These are phyloP conservation scores for Scutellaria baicalensis DNA, from an alignment of 257 asterid genomes.

Conservation along the genomic window DNA sequence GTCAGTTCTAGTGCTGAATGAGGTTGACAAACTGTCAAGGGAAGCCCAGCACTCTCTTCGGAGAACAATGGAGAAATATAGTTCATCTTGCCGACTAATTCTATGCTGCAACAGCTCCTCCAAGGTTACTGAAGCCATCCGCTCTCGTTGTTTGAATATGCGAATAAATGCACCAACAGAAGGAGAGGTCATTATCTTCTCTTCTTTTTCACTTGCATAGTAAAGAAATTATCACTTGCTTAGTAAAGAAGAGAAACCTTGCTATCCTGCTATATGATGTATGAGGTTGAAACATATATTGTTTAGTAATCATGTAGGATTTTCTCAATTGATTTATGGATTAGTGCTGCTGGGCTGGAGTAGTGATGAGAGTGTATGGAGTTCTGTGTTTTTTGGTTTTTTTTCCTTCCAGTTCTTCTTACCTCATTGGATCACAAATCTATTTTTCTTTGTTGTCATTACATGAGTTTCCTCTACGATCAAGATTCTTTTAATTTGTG, in stretches of 20 bases:
- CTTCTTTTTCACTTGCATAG: not conserved
- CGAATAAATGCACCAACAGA: slow-evolving; percentile 81
- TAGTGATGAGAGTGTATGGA: not conserved
- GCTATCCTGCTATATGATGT: not conserved
- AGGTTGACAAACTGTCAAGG: slow-evolving; percentile 95
- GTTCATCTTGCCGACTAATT: slow-evolving; percentile 87
- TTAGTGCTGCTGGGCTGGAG: not conserved
- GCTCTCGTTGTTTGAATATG: slow-evolving; percentile 93
- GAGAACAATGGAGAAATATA: slow-evolving; percentile 98
- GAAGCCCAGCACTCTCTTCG: slow-evolving; percentile 99
- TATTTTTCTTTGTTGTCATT: too few species aligned
- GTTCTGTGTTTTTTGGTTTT: not conserved
- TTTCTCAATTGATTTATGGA: not conserved
- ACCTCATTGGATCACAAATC: too few species aligned
- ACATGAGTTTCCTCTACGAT: not conserved
- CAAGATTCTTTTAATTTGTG: not conserved
- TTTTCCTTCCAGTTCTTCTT: not conserved
- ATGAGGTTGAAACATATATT: not conserved
- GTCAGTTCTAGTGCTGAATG: slow-evolving; percentile 85
- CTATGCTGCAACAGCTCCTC: slow-evolving; percentile 98
- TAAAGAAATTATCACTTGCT: too few species aligned
- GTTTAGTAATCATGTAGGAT: not conserved
- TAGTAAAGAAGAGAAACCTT: not conserved
- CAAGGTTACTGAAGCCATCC: slow-evolving; percentile 94
- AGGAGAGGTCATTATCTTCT: slow-evolving; percentile 53